Base-by-base conservation (phyloP, 2,329 filamentous ascomycete genomes). In the Aspergillus sp. region DNA sequence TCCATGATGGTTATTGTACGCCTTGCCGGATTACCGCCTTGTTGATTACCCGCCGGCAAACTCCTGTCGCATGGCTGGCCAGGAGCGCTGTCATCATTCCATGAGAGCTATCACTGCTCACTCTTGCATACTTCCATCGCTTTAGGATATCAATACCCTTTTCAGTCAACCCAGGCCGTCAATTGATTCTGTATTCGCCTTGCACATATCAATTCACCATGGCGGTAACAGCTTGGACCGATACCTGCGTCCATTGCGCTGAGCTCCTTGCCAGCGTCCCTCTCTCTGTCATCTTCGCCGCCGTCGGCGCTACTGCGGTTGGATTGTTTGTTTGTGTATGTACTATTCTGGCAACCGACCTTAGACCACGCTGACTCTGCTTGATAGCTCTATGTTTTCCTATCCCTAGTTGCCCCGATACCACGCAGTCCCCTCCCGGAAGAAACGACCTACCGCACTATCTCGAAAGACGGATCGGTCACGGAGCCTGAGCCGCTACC, bases 401-500 rank as follows among this genome's bases (percentile, higher is more conserved):
- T 97, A 49, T 86, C 86, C 70, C 73, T 91, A 58, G 81, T 96
- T 71, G 93, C 93, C 8, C 93, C 93, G 15, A 86, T 87, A 51
- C 95, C 95, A 9, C 90, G 95, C 56, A 78, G 82, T 23, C 84
- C 90, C 2, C 80, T 87, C 35, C 81, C 84, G 4, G 91, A 90
- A 33, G 95, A 99, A 74, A 96, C 95, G 79, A 86, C 83, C 39
- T 99, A 93, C 79, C 83, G 86, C 49, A 96, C 91, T 4, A 88
- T 91, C 41, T 79, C 86, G 39, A 82, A 87, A 41, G 81, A 88
- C 65, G 88, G 89, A 51, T 79, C 79, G 12, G 77, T 79, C 50
- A 85, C 79, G 60, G 72, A 76, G 44, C 76, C 70, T 6, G 82
- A 85, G 64, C 80, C 79, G 23, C 73, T 97, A 27, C 90, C 93